Base-by-base conservation (phyloP, 2,329 filamentous ascomycete genomes). In the Aspergillus fumigatus region DNA sequence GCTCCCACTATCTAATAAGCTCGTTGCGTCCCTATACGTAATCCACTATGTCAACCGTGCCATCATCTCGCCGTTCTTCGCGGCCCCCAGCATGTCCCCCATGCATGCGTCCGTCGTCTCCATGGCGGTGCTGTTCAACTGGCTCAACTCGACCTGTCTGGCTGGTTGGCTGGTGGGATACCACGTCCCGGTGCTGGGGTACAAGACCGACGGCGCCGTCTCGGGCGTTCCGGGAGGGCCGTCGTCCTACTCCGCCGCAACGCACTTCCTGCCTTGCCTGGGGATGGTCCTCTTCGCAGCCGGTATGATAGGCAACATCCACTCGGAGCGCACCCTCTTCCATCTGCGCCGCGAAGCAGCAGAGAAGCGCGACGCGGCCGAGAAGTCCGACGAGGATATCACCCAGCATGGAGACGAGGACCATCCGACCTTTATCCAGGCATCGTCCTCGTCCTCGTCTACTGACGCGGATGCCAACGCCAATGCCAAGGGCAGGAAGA, bases 1-100 rank as follows among this genome's bases (percentile, higher is more conserved):
- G 23, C 67, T 77, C 2, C 73, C 74, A 1, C 45, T 62, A 2
- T 64, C 68, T 41, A 75, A 73, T 48, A 72, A 76, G 54, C 56
- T 77, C 23, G 57, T 74, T 26, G 70, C 64, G 0, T 58, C 66
- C 3, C 66, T 78, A 0, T 77, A 89, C 80, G 80, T 89, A 35
- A 84, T 93, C 55, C 94, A 99, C 77, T 99, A 99, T 80, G 64
- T 85, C 69, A 95, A 99, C 80, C 90, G 94, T 60, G 92, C 94
- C 9, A 74, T 97, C 55, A 75, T 96, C 59, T 88, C 86, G 55
- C 93, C 94, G 2, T 77, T 95, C 56, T 80, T 93, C 62, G 77
- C 85, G 41, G 90, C 93, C 61, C 93, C 93, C 0, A 92, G 87
- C 78, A 97, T 99, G 88, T 91, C 92, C 4, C 93, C 93, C 8